A percentile compares a stretch with the other conserved stretches of the same genome.
phyloP scores from a whole-genome alignment of 2,329 filamentous ascomycete genomes.

The Aureobasidium musti region DNA sequence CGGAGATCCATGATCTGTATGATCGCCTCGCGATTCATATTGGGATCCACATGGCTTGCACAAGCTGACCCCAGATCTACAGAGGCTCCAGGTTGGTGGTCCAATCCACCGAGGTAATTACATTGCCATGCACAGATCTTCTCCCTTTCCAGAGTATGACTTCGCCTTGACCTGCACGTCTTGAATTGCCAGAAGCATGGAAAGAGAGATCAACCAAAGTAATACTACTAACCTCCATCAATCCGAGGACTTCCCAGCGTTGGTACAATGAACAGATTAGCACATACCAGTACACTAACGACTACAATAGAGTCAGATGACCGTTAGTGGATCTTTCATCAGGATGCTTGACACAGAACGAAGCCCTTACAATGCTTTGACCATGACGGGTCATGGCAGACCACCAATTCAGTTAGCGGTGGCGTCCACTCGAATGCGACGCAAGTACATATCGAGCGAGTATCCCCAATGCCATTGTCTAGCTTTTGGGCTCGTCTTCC shows the following conservation, averaged over 20 bases:
- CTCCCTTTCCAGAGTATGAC: not conserved
- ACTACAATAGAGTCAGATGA: not conserved
- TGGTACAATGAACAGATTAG: not conserved
- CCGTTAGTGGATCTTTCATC: not conserved
- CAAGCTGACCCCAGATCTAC: constrained; percentile 14
- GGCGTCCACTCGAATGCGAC: not conserved
- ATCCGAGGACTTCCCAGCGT: not conserved
- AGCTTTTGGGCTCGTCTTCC: not conserved
- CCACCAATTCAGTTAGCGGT: not conserved
- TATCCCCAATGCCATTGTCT: not conserved
- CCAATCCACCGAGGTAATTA: not conserved
- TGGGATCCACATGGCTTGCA: not conserved
- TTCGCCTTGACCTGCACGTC: not conserved
- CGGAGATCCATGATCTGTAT: not conserved
- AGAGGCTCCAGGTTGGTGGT: not conserved
- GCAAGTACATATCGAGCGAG: not conserved
- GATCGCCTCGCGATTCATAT: constrained; percentile 2
- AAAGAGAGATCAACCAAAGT: not conserved
- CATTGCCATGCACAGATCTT: not conserved
- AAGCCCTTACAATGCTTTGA: constrained; percentile 4
- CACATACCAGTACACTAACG: not conserved
- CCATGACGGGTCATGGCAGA: not conserved
- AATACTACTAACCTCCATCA: not conserved
- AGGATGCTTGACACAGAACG: not conserved
- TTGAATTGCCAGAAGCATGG: not conserved